Evolutionary conservation across 164 flowering plant genomes (phyloP), one percentile per base, ranked within the genome.

Genomic region (Chimonanthus praecox): DNA sequence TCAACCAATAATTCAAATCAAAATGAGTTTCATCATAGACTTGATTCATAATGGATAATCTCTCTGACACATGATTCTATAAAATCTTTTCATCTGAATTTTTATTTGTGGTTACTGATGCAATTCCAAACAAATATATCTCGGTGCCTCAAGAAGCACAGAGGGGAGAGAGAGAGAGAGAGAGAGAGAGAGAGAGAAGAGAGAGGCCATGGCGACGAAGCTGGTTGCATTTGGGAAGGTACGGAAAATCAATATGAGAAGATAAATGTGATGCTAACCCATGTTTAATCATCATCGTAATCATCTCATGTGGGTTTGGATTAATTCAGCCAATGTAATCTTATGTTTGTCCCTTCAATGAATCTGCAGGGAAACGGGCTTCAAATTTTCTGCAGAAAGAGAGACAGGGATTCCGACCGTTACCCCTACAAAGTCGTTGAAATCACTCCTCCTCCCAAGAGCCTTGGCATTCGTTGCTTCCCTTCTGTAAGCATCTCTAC

Each of bases 381-480:
- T 46, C 85, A 80, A 64, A 77, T 91, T 49, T 58, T 73, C 13
- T 90, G 94, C 82, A 83, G 86, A 58, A 90, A 80, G 85, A 90
- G 89, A 58, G 82, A 84, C 73, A 79, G 70, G 67, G 74, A 71
- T 3, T 69, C 85, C 69, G 88, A 88, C 15, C 85, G 77, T 11
- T 72, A 81, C 69, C 97, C 94, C 7, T 92, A 88, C 75, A 92
- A 94, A 82, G 98, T 90, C 71, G 83, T 90, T 47, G 96, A 88
- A 82, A 88, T 92, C 62, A 86, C 97, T 4, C 97, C 98, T 69
- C 97, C 94, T 7, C 94, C 97, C 49, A 90, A 84, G 81, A 84
- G 75, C 78, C 92, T 94, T n/a, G 97, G 97, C 81, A 67, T 89
- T 78, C 94, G 98, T 33, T 88, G 97, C 85, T 86, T 94, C 69